phyloP scores from a whole-genome alignment of 1,139 yeast species.

The Sugiyamaella grinbergsii region DNA sequence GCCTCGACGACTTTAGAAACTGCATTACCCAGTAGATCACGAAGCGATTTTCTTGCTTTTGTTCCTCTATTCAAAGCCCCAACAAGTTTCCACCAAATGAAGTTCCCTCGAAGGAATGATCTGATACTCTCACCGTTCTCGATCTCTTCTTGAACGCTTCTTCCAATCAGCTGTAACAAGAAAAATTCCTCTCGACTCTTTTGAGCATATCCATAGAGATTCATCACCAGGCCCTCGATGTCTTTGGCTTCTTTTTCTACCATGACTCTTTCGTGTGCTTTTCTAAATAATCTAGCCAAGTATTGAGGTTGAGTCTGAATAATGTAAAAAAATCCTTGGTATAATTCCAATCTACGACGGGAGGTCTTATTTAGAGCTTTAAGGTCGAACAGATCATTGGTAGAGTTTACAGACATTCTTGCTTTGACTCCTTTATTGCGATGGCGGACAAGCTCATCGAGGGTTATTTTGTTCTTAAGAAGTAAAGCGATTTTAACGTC shows the following conservation, averaged over 20 bases:
- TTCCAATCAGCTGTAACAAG: slow-evolving; percentile 60
- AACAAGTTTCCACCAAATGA: slow-evolving; percentile 54
- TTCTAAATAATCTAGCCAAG: slow-evolving; percentile 57
- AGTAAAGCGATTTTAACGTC: slow-evolving; percentile 79
- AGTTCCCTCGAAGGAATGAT: slow-evolving; percentile 38
- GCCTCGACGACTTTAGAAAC: slow-evolving; percentile 54
- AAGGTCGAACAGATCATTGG: slow-evolving; percentile 44
- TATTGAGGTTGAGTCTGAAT: slow-evolving; percentile 84
- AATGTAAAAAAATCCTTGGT: slow-evolving; percentile 77
- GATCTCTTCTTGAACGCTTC: slow-evolving; percentile 54
- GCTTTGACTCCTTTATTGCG: slow-evolving; percentile 46
- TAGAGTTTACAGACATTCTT: slow-evolving; percentile 30
- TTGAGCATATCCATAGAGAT: slow-evolving; percentile 50
- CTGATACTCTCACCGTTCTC: slow-evolving; percentile 33
- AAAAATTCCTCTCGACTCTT: slow-evolving; percentile 72
- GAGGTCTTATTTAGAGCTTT: slow-evolving; percentile 47
- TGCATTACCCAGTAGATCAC: slow-evolving; percentile 56
- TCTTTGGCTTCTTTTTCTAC: slow-evolving; percentile 44
- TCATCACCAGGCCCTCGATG: slow-evolving; percentile 52
- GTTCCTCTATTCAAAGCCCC: slow-evolving; percentile 59
- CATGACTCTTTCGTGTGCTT: slow-evolving; percentile 33
- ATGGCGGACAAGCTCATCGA: slow-evolving; percentile 69
- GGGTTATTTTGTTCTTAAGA: slow-evolving; percentile 74
- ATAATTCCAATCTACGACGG: slow-evolving; percentile 54
- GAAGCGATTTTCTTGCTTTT: slow-evolving; percentile 59